Evolutionary conservation across 164 flowering plant genomes (phyloP).

Genomic region (Kingdonia uniflora): DNA sequence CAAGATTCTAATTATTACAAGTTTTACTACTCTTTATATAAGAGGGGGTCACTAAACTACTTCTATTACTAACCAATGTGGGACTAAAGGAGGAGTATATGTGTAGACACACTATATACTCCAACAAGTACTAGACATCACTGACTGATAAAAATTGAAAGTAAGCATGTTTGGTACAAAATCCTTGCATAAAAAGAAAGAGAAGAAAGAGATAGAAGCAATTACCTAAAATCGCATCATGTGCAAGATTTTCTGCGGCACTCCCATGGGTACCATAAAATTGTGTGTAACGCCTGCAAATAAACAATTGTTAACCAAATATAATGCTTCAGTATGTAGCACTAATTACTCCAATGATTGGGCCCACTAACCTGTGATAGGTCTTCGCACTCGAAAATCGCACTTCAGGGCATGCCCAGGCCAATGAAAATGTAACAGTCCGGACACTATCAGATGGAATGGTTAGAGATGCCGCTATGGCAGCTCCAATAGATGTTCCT

Average conservation of each 20-base stretch:
- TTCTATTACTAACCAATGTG: too few relatives aligned
- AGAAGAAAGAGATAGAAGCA: neutral
- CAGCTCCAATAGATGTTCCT: slow-evolving; percentile 85
- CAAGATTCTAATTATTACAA: too few relatives aligned
- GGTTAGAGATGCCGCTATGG: slow-evolving; percentile 61
- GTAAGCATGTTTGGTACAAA: too few relatives aligned
- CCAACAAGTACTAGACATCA: too few relatives aligned
- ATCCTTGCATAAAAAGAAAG: too few relatives aligned
- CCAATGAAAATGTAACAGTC: slow-evolving; percentile 70
- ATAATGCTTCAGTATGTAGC: neutral
- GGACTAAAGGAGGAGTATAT: too few relatives aligned
- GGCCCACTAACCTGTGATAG: slow-evolving; percentile 47
- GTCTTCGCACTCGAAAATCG: slow-evolving; percentile 52
- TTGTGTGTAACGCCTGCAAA: slow-evolving; percentile 80
- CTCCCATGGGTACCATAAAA: slow-evolving; percentile 64
- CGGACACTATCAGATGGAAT: slow-evolving; percentile 43
- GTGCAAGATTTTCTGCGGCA: slow-evolving; percentile 75
- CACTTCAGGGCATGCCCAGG: slow-evolving; percentile 84
- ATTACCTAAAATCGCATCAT: slow-evolving; percentile 80
- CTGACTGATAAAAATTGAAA: too few relatives aligned
- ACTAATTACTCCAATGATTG: neutral
- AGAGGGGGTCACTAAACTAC: too few relatives aligned
- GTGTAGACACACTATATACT: too few relatives aligned
- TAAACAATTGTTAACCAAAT: slow-evolving; percentile 4
- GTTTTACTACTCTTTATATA: too few relatives aligned